phyloP scores from a whole-genome alignment of 192 early-diverging fungal genomes.

The Umbelopsis sp. region DNA sequence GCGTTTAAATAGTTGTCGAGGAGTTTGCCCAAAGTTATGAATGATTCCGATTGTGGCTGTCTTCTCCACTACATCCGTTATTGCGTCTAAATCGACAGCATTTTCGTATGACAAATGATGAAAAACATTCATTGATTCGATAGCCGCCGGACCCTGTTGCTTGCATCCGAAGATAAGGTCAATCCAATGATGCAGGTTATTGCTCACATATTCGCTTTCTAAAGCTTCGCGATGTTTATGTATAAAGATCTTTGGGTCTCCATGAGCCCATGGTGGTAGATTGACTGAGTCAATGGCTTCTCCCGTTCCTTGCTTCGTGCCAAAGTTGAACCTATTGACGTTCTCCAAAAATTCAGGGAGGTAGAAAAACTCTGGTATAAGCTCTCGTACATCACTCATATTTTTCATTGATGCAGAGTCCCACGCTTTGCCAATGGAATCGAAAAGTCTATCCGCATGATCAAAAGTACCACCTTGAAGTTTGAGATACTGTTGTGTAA shows the following conservation, averaged over 20 bases:
- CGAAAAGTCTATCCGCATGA: slow-evolving; percentile 81
- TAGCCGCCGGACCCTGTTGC: slow-evolving; percentile 85
- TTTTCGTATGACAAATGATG: slow-evolving; percentile 97
- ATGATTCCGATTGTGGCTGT: slow-evolving; percentile 91
- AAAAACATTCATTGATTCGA: slow-evolving; percentile 90
- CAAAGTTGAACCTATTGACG: slow-evolving; percentile 69
- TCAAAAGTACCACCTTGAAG: slow-evolving; percentile 82
- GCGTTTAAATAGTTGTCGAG: slow-evolving; percentile 83
- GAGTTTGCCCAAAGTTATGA: slow-evolving; percentile 98
- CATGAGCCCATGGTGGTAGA: slow-evolving; percentile 86
- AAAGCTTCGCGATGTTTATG: slow-evolving; percentile 77
- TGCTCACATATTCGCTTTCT: slow-evolving; percentile 87
- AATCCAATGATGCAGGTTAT: slow-evolving; percentile 91
- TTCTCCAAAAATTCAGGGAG: slow-evolving; percentile 89
- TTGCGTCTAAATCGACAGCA: slow-evolving; percentile 89
- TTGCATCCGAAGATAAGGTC: slow-evolving; percentile 97
- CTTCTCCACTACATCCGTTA: slow-evolving; percentile 88
- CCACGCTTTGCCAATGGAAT: slow-evolving; percentile 79
- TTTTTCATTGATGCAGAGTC: slow-evolving; percentile 70
- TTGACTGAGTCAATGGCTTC: slow-evolving; percentile 76
- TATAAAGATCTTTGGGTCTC: slow-evolving; percentile 74
- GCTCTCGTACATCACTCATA: slow-evolving; percentile 87
- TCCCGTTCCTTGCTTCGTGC: slow-evolving; percentile 56
- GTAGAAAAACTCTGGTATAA: slow-evolving; percentile 97
- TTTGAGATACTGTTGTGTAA: slow-evolving; percentile 78